Percentiles rank a stretch among this genome's conserved stretches.
Evolutionary conservation across 208 protist genomes (phyloP).

Genomic region (Leishmania aethiopica): DNA sequence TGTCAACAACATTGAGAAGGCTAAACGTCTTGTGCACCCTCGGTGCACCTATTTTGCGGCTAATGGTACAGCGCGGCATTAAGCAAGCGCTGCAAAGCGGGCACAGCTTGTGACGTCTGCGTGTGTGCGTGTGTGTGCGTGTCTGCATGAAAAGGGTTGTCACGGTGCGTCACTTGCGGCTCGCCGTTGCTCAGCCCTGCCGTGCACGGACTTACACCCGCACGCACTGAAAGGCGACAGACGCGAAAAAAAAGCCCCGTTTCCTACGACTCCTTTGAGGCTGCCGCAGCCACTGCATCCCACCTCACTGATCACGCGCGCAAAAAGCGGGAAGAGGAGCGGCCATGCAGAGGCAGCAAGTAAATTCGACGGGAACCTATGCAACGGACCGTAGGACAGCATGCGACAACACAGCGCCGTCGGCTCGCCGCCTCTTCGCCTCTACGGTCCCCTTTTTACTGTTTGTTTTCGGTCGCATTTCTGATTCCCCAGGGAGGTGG

Average conservation of each 20-base stretch:
- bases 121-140: not conserved
- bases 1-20: constrained; percentile 51
- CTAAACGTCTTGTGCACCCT: constrained; percentile 51
- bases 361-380: not conserved
- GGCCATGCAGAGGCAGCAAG: not conserved
- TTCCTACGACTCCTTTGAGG: too few relatives aligned
- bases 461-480: not conserved
- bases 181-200: too few relatives aligned
- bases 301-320: not conserved
- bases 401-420: not conserved
- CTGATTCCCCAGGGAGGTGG: not conserved
- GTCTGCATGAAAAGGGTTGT: not conserved
- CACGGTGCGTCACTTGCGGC: not conserved
- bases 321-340: not conserved
- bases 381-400: not conserved
- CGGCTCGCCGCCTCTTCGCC: too few relatives aligned
- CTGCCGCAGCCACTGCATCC: not conserved
- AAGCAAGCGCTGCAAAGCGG: constrained; percentile 12
- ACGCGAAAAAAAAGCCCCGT: too few relatives aligned
- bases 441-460: not conserved
- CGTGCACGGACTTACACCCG: not conserved
- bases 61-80: constrained; percentile 35
- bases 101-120: constrained; percentile 11
- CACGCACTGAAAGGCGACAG: not conserved
- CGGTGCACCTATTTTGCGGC: constrained; percentile 49